Conservation (phyloP, 805 yeast genomes). For the Starmerella powellii region DNA sequence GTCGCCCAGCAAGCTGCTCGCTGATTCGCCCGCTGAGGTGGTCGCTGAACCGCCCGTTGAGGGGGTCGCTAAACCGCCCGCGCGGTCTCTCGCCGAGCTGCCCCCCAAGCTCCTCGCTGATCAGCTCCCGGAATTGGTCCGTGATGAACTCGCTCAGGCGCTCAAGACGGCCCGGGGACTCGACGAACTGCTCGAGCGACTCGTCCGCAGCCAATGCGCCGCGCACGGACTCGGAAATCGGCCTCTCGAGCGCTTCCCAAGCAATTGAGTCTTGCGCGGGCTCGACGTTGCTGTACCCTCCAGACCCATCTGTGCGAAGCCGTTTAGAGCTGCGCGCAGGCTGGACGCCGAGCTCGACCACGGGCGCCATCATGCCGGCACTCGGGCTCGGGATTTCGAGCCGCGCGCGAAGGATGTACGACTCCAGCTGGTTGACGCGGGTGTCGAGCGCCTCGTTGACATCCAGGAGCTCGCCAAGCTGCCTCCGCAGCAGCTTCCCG, state of each 20-base stretch:
- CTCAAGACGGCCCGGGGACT: background rate
- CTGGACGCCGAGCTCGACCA: constrained; percentile 1
- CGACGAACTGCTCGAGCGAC: too few species aligned
- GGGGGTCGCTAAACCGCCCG: too few species aligned
- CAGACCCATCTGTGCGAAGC: background rate
- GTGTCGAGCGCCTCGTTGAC: constrained; percentile 5
- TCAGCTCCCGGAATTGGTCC: too few species aligned
- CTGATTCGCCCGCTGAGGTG: too few species aligned
- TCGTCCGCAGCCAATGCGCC: background rate
- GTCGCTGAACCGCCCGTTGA: too few species aligned
- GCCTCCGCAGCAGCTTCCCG: constrained; percentile 9
- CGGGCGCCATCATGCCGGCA: constrained; percentile 12
- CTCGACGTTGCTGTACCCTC: background rate
- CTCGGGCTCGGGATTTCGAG: constrained; percentile 13
- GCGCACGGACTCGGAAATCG: background rate
- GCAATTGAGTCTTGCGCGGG: constrained; percentile 1
- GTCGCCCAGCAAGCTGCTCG: too few species aligned
- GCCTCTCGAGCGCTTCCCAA: background rate
- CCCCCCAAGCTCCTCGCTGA: too few species aligned
- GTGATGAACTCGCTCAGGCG: too few species aligned
- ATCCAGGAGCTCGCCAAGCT: constrained; percentile 10
- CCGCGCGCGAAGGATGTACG: constrained; percentile 13
- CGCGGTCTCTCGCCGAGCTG: too few species aligned
- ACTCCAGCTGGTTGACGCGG: constrained; percentile 14
- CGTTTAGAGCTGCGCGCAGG: background rate